Percentiles rank a stretch among this genome's conserved stretches.
These are phyloP conservation scores for Pythium plurisporium DNA, from an alignment of 352 stramenopile species.

Conservation along the genomic window DNA sequence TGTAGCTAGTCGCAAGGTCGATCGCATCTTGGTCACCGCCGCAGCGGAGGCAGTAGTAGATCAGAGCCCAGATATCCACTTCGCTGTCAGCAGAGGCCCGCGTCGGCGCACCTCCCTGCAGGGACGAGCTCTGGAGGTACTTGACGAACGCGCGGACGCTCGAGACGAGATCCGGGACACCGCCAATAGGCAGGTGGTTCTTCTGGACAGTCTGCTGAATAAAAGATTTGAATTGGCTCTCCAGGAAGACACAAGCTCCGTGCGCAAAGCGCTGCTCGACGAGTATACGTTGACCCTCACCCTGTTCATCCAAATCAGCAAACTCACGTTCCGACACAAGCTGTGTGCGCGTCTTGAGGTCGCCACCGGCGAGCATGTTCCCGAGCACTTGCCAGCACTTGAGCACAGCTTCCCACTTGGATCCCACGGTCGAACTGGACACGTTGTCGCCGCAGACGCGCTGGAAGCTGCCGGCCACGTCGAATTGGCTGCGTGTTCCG, in stretches of 20 bases:
- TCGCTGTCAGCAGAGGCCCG: constrained; percentile 38
- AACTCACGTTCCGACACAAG: constrained; percentile 62
- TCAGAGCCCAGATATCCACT: constrained; percentile 60
- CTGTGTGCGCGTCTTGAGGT: constrained; percentile 35
- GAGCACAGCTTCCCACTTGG: constrained; percentile 69
- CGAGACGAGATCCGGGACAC: constrained; percentile 63
- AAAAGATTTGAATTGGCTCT: constrained; percentile 72
- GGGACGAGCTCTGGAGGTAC: constrained; percentile 68
- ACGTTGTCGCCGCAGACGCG: constrained; percentile 48
- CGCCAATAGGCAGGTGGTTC: constrained; percentile 63
- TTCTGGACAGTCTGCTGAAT: constrained; percentile 81
- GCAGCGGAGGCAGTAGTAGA: constrained; percentile 81
- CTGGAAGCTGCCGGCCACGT: constrained; percentile 56
- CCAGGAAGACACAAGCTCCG: constrained; percentile 67
- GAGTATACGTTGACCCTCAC: constrained; percentile 32
- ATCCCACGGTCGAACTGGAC: constrained; percentile 47
- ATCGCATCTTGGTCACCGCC: constrained; percentile 68
- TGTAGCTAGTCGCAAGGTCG: constrained; percentile 41
- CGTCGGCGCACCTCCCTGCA: constrained; percentile 19
- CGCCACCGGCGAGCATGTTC: constrained; percentile 54
- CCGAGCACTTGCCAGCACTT: constrained; percentile 83
- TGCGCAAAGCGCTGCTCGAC: constrained; percentile 59
- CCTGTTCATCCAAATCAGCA: constrained; percentile 23
- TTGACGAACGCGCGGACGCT: constrained; percentile 74
- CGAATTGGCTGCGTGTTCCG: constrained; percentile 66